Evolutionary conservation across 768 basidiomycete species (phyloP), one percentile per base, ranked within the genome.

Genomic region (Cantharellus cinnabarinus): DNA sequence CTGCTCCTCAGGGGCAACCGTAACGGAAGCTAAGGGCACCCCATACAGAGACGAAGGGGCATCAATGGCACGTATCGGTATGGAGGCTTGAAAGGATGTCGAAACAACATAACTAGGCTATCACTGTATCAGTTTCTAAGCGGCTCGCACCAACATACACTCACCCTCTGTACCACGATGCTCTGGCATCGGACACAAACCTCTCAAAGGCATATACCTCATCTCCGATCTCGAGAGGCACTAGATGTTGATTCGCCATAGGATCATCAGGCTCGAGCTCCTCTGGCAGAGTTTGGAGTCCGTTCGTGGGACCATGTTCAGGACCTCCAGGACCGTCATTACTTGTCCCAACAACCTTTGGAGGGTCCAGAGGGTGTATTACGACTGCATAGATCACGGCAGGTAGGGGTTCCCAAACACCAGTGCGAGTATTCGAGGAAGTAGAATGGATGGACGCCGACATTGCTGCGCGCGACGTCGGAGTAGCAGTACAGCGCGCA

Each of bases 121-220:
- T 10, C 3, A 34, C 48, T 34, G n/a, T 15, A 29, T 48, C 44
- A 48, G 20, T 29, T 29, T 29, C 20, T 29, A 29, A 29, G 20
- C 20, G 20, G 20, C 20, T 29, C 20, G 20, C 20, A 29, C 20
- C 20, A 1, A 29, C 20, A 29, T 29, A 29, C 61, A 79, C 86
- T 69, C 69, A 95, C 86, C 94, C 94, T 73, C 94, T 76, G 70
- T 89, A 97, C 94, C 94, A 98, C 7, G 78, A 58, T 87, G 85
- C 66, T 61, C 56, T 83, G 85, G 60, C 73, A 76, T 56, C 74
- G 74, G 5, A 84, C 82, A 0, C 76, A 69, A 90, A 93, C 67
- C 83, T 83, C 72, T 98, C 94, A 66, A 97, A 97, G 15, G 91
- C 90, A 71, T 97, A 97, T 41, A 98, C 82, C 68, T 97, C 93